Evolutionary conservation across 2,329 filamentous ascomycete species (phyloP).

Genomic region (Sporothrix humicola): DNA sequence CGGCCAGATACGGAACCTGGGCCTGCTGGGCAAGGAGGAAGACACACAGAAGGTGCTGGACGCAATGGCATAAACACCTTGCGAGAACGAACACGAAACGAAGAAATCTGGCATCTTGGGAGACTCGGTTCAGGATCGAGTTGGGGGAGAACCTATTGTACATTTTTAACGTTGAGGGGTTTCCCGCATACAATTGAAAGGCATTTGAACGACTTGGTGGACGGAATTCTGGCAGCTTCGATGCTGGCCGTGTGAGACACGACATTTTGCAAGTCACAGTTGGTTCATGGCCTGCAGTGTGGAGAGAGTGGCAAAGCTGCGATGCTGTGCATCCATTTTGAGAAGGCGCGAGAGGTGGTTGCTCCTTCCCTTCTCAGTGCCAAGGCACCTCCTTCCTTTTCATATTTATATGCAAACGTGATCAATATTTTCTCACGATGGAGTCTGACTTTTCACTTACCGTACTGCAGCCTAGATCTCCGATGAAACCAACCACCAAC

Average conservation of each 20-base stretch:
- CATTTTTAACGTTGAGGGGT: conserved; percentile 23
- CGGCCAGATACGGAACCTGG: conserved; percentile 85
- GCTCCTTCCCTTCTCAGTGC: conserved; percentile 20
- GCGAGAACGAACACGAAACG: not conserved
- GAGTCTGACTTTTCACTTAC: not conserved
- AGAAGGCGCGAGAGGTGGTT: conserved; percentile 1
- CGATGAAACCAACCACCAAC: too few relatives aligned
- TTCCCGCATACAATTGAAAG: conserved; percentile 28
- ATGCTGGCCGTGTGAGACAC: not conserved
- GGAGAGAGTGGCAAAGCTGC: not conserved
- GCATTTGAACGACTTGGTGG: not conserved
- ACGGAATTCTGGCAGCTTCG: not conserved
- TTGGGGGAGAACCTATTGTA: conserved; percentile 28
- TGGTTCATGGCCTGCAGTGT: not conserved
- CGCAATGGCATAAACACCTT: not conserved
- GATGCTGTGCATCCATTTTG: not conserved
- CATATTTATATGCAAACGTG: not conserved
- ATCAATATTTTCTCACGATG: not conserved
- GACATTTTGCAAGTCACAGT: not conserved
- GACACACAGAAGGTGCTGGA: conserved; percentile 69
- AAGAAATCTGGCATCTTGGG: not conserved
- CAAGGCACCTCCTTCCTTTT: not conserved
- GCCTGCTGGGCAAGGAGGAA: conserved; percentile 82
- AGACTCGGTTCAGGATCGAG: not conserved
- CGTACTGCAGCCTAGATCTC: too few relatives aligned